phyloP scores from a whole-genome alignment of 2,329 filamentous ascomycete species.

The Phyllosticta capitalensis region DNA sequence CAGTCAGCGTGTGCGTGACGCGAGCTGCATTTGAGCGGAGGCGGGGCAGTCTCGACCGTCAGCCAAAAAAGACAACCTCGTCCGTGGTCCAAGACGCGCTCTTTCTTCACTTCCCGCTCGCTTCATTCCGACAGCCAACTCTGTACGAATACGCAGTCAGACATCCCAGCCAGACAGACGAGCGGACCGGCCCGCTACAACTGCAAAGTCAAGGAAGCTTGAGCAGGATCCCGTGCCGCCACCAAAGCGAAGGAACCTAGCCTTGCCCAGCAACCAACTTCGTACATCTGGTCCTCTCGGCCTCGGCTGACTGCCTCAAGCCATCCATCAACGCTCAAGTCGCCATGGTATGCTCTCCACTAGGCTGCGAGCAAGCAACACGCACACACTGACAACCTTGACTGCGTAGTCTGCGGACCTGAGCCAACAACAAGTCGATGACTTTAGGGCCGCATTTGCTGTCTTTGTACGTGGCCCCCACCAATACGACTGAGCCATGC shows the following conservation, averaged over 20 bases:
- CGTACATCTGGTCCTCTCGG: neutral
- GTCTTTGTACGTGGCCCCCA: constrained; percentile 73
- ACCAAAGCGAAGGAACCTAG: neutral
- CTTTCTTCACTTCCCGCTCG: neutral
- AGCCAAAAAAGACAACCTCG: neutral
- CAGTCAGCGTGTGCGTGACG: neutral
- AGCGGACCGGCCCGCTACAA: neutral
- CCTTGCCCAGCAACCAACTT: neutral
- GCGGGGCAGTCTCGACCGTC: neutral
- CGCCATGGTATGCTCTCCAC: neutral
- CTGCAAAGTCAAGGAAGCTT: neutral
- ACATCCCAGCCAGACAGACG: neutral
- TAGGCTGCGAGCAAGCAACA: neutral
- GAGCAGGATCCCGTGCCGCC: neutral
- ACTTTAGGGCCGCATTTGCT: constrained; percentile 99
- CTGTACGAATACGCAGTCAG: neutral
- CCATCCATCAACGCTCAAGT: neutral
- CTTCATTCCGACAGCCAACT: neutral
- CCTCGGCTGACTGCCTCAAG: neutral
- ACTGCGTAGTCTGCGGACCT: constrained; percentile 77
- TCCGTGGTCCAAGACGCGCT: neutral
- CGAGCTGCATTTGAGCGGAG: neutral
- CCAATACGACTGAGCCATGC: neutral
- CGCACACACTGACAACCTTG: neutral
- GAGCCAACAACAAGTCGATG: constrained; percentile 98